phyloP scores from a whole-genome alignment of 1,284 basidiomycete genomes.

The Inonotus obliquus region DNA sequence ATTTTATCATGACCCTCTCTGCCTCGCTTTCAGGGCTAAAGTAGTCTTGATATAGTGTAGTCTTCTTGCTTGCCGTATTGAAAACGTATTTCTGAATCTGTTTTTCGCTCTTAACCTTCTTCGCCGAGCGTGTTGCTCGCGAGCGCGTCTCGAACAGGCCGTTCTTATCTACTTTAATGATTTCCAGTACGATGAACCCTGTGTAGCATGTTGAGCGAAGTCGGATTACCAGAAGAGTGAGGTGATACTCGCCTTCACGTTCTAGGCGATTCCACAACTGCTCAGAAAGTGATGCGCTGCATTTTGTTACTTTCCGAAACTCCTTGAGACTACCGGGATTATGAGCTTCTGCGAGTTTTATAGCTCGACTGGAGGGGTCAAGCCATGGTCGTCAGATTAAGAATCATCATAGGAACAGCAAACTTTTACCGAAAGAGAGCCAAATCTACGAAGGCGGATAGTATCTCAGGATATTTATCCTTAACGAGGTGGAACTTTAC shows the following conservation, averaged over 20 bases:
- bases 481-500: slow-evolving; percentile 65
- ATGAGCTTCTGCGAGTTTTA: slow-evolving; percentile 59
- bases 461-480: slow-evolving; percentile 52
- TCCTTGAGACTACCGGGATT: slow-evolving; percentile 43
- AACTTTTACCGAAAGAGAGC: slow-evolving; percentile 59
- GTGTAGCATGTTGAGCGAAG: not conserved
- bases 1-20: slow-evolving; percentile 54
- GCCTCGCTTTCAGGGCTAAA: slow-evolving; percentile 57
- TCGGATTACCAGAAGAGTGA: not conserved
- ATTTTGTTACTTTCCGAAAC: slow-evolving; percentile 56
- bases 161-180: slow-evolving; percentile 44
- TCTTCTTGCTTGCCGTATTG: slow-evolving; percentile 40
- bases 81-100: slow-evolving; percentile 57
- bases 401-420: slow-evolving; percentile 3
- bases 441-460: slow-evolving; percentile 58
- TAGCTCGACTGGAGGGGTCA: slow-evolving; percentile 50
- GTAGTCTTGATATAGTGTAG: slow-evolving; percentile 53
- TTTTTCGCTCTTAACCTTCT: slow-evolving; percentile 40
- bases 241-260: slow-evolving; percentile 47
- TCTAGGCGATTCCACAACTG: slow-evolving; percentile 67
- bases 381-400: slow-evolving; percentile 1
- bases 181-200: slow-evolving; percentile 61
- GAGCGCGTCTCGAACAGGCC: slow-evolving; percentile 41
- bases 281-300: slow-evolving; percentile 47
- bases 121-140: slow-evolving; percentile 34